Base-by-base conservation (phyloP, 768 basidiomycete genomes). In the Gloeostereum incarnatum region DNA sequence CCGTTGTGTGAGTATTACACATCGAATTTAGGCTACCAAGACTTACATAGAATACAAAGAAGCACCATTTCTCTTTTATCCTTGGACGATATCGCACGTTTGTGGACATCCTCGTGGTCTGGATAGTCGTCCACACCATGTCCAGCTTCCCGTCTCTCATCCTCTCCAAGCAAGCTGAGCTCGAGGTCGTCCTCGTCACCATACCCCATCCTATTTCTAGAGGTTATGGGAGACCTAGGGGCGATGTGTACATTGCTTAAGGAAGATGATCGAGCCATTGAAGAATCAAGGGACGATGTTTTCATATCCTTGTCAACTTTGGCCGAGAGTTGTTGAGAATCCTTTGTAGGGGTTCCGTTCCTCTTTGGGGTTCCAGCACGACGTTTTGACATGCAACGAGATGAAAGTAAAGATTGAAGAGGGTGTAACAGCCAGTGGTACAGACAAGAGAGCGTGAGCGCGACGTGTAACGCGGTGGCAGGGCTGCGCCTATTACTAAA, bases 31-130 rank as follows among this genome's bases (percentile, higher is more conserved):
- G 36, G 13, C 45, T 23, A 18, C 22, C 6, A 11, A 11, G 20
- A 73, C 91, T 63, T 50, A 94, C 91, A 97, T 35, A 98, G 68
- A 49, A 91, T 65, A 57, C 90, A 81, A 23, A 97, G 64, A 38
- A 98, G 62, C 3, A 74, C 75, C 71, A 98, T 89, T 35, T 81
- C 86, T 49, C 75, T 68, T 58, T 83, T 85, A 61, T 98, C 93
- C 55, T 78, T 81, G 21, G 66, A 49, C 25, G 81, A 81, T 46
- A 88, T 68, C 18, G 69, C 52, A 36, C 51, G 60, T 53, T 73
- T 81, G 32, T 52, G 46, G 38, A 60, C 60, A 19, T 54, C 52
- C 33, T 47, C 49, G 31, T 56, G 51, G 21, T 50, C 51, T 29
- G 53, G 60, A 36, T 64, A 65, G 23, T 66, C 58, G 31, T 65